Percentiles rank a stretch among this genome's conserved stretches.
These are phyloP conservation scores for Wickerhamomyces alni DNA, from an alignment of 805 yeast species.

Conservation along the genomic window DNA sequence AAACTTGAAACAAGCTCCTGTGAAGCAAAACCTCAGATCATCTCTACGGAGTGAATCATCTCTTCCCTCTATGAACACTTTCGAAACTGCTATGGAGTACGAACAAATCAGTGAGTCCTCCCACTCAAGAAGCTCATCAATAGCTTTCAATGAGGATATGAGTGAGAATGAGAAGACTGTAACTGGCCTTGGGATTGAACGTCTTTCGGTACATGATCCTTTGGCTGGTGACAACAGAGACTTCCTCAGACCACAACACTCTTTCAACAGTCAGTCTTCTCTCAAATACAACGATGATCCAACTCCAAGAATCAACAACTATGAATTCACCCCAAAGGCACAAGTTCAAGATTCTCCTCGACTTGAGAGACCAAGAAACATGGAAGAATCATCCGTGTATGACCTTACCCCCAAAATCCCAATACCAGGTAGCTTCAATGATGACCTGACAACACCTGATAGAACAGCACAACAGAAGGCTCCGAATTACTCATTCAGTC, in stretches of 20 bases:
- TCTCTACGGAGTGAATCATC: conserved; percentile 2
- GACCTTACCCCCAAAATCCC: too few species aligned
- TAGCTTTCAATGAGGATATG: background rate
- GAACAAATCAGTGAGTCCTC: background rate
- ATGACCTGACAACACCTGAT: too few species aligned
- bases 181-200: too few species aligned
- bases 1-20: conserved; percentile 7
- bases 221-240: too few species aligned
- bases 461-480: too few species aligned
- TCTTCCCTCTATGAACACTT: conserved; percentile 10
- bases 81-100: conserved; percentile 18
- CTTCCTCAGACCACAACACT: background rate
- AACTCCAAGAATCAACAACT: conserved; percentile 14
- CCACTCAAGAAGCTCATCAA: background rate
- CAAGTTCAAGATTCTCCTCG: too few species aligned
- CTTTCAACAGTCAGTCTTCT: background rate
- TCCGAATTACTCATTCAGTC: conserved; percentile 5
- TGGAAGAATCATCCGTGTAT: too few species aligned
- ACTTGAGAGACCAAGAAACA: too few species aligned
- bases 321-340: conserved; percentile 1
- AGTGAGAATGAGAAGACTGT: too few species aligned
- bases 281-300: conserved; percentile 8
- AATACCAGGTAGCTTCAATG: too few species aligned
- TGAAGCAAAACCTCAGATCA: background rate
- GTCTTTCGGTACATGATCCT: too few species aligned